A percentile compares a stretch with the other conserved stretches of the same genome.
Evolutionary conservation across 2,329 filamentous ascomycete genomes (phyloP).

Genomic region (Mycosphaerelloides madeirae): DNA sequence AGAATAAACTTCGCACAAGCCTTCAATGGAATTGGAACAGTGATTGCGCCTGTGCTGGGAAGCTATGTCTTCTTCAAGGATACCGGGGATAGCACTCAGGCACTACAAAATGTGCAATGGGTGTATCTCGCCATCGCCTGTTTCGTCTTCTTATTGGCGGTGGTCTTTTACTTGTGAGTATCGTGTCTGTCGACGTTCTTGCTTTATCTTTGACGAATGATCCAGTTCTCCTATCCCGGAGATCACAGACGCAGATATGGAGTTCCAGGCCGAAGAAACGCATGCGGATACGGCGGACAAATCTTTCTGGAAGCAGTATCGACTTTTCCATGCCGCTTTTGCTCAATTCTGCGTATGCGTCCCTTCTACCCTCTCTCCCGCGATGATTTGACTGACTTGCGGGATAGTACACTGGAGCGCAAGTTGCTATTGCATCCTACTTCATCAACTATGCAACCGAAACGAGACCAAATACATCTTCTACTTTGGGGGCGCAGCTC

Average conservation of each 20-base stretch:
- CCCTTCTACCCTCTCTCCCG: neutral
- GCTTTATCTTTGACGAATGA: neutral
- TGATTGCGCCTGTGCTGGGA: constrained; percentile 56
- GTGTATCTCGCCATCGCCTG: constrained; percentile 59
- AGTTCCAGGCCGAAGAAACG: constrained; percentile 41
- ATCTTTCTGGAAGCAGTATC: constrained; percentile 59
- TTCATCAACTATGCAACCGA: constrained; percentile 65
- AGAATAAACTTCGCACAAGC: constrained; percentile 57
- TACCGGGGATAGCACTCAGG: constrained; percentile 45
- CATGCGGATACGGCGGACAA: constrained; percentile 36
- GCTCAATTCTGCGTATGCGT: constrained; percentile 57
- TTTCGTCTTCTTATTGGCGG: constrained; percentile 54
- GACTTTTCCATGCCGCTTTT: constrained; percentile 68
- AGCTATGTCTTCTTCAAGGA: constrained; percentile 59
- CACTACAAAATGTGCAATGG: constrained; percentile 59
- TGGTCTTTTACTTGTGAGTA: constrained; percentile 52
- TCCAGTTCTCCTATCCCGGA: constrained; percentile 44
- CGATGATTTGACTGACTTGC: neutral
- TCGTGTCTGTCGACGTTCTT: neutral
- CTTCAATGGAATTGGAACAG: constrained; percentile 55
- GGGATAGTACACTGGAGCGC: constrained; percentile 68
- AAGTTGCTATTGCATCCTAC: constrained; percentile 54
- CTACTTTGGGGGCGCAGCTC: constrained; percentile 52
- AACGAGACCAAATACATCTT: constrained; percentile 40
- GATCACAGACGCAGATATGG: constrained; percentile 61